phyloP scores from a whole-genome alignment of 2,329 filamentous ascomycete species.

The Cladosporium phlei region DNA sequence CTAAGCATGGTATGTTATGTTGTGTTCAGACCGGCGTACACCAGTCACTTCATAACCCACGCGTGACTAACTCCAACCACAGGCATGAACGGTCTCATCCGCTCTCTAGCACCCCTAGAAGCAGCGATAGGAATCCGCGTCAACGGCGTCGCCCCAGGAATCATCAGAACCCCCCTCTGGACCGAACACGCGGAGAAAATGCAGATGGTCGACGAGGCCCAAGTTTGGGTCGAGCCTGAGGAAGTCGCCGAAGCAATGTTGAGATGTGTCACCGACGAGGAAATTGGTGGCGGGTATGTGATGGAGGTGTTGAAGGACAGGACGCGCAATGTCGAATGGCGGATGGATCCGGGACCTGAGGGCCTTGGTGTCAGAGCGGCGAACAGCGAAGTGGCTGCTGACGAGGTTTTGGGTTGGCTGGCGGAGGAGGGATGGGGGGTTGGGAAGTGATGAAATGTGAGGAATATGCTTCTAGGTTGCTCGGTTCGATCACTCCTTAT shows the following conservation, averaged over 20 bases:
- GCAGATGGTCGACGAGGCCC: conserved; percentile 42
- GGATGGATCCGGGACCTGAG: conserved; percentile 52
- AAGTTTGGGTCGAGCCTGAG: conserved; percentile 55
- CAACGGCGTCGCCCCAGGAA: conserved; percentile 56
- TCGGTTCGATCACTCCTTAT: no score
- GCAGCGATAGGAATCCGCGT: conserved; percentile 49
- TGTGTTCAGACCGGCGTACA: no score
- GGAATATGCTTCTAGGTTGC: no score
- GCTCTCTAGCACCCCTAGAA: conserved; percentile 48
- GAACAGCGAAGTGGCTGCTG: conserved; percentile 36
- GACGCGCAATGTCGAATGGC: conserved; percentile 47
- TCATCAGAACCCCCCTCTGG: conserved; percentile 60
- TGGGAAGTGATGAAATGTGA: conserved; percentile 17
- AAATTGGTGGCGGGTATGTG: conserved; percentile 48
- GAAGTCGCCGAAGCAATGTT: conserved; percentile 58
- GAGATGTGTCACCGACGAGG: conserved; percentile 46
- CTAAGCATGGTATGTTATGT: conserved; percentile 33
- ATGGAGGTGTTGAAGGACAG: conserved; percentile 52
- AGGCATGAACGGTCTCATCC: conserved; percentile 45
- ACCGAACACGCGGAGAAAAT: conserved; percentile 59
- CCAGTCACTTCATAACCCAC: no score
- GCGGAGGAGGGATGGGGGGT: conserved; percentile 47
- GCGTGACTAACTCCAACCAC: not conserved
- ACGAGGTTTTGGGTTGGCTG: conserved; percentile 50
- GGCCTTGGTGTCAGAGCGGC: conserved; percentile 38